phyloP scores from a whole-genome alignment of 805 yeast genomes.

The Zygosaccharomyces pseudorouxii region DNA sequence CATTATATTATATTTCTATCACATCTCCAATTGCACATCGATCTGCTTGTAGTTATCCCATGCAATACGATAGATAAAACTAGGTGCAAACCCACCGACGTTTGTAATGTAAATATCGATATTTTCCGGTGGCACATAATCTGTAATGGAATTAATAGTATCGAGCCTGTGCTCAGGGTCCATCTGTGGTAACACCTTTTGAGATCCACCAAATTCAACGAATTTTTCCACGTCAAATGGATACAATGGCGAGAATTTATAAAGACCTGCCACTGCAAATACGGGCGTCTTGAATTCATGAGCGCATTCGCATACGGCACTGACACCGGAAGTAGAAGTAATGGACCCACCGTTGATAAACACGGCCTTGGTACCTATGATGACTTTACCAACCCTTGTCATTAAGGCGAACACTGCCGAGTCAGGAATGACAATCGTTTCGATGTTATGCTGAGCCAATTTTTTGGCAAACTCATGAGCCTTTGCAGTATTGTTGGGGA shows the following conservation, averaged over 20 bases:
- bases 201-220: conserved; percentile 85
- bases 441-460: conserved; percentile 80
- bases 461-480: conserved; percentile 78
- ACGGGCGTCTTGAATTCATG: conserved; percentile 95
- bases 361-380: conserved; percentile 87
- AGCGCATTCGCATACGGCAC: conserved; percentile 93
- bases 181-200: conserved; percentile 42
- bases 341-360: conserved; percentile 96
- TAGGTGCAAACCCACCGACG: conserved; percentile 94
- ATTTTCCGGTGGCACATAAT: conserved; percentile 89
- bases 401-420: conserved; percentile 89
- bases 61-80: conserved; percentile 90
- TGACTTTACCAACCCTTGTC: conserved; percentile 95
- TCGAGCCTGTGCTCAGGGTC: conserved; percentile 53
- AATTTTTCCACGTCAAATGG: conserved; percentile 82
- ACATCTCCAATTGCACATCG: conserved; percentile 55
- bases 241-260: conserved; percentile 86
- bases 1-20: conserved; percentile 5
- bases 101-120: conserved; percentile 93
- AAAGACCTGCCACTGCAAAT: conserved; percentile 89
- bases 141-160: conserved; percentile 76
- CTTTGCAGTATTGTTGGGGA: conserved; percentile 76
- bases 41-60: conserved; percentile 88
- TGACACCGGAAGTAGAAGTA: conserved; percentile 82
- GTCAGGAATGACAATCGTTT: conserved; percentile 88